Percentiles rank a stretch among this genome's conserved stretches.
phyloP scores from a whole-genome alignment of 139 green algal species.

The Diplosphaera chodatii region DNA sequence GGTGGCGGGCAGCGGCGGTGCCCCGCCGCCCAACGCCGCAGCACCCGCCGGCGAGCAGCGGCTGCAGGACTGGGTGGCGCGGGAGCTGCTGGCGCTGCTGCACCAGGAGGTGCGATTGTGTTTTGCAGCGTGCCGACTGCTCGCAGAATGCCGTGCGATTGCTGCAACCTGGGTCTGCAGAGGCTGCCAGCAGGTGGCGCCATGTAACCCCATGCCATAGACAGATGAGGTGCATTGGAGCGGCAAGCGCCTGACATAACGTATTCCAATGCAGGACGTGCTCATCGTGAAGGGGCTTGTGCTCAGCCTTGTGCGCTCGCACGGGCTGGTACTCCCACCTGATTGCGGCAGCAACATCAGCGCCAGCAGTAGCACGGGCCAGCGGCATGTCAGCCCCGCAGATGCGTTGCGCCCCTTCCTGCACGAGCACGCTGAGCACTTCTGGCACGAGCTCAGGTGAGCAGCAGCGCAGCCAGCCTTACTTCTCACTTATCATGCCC shows the following conservation, averaged over 20 bases:
- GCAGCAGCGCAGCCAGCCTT: too few relatives aligned
- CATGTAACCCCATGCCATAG: too few relatives aligned
- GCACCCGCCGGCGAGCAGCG: not conserved
- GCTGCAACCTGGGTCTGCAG: too few relatives aligned
- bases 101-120: slow-evolving; percentile 1
- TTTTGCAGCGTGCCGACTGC: too few relatives aligned
- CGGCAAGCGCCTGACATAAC: too few relatives aligned
- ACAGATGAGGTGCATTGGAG: too few relatives aligned
- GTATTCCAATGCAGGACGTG: slow-evolving; percentile 7
- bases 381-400: not conserved
- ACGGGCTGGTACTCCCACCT: slow-evolving; percentile 2
- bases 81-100: slow-evolving; percentile 32
- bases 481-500: too few relatives aligned
- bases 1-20: not conserved
- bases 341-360: too few relatives aligned
- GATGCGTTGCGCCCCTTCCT: slow-evolving; percentile 23
- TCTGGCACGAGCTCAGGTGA: slow-evolving; percentile 32
- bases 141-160: too few relatives aligned
- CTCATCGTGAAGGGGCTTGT: slow-evolving; percentile 24
- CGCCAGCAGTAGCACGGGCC: not conserved
- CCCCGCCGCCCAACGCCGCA: not conserved
- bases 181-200: too few relatives aligned
- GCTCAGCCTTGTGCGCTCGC: slow-evolving; percentile 18
- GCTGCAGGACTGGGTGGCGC: slow-evolving; percentile 25
- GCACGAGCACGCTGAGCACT: slow-evolving; percentile 9